phyloP scores from a whole-genome alignment of 768 basidiomycete genomes.

The Xerocomellus chrysenteron region DNA sequence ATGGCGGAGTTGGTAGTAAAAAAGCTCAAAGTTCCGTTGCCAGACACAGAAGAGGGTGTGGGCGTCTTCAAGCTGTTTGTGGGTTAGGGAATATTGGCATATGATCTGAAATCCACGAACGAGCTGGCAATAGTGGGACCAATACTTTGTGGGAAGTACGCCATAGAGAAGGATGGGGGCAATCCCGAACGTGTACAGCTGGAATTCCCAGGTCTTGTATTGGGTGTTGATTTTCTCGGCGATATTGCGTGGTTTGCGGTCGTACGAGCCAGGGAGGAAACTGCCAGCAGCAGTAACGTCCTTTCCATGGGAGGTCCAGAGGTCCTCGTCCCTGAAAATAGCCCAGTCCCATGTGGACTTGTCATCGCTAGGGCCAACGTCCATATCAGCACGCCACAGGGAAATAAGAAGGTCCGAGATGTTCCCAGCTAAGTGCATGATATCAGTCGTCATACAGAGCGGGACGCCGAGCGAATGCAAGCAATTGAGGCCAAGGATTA shows the following conservation, averaged over 20 bases:
- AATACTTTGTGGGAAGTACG: constrained; percentile 15
- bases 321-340: constrained; percentile 18
- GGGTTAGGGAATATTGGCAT: constrained; percentile 15
- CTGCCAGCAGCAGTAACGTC: constrained; percentile 1
- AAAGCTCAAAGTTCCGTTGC: constrained; percentile 27
- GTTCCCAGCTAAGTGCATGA: no score
- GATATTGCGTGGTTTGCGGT: constrained; percentile 24
- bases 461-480: no score
- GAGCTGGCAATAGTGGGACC: constrained; percentile 21
- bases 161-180: constrained; percentile 19
- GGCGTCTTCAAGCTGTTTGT: constrained; percentile 11
- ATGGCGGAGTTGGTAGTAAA: constrained; percentile 23
- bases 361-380: no score
- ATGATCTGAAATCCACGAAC: constrained; percentile 22
- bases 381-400: no score
- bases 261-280: constrained; percentile 19
- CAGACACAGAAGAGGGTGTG: constrained; percentile 22
- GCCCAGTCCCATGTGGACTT: no score
- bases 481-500: no score
- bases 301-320: constrained; percentile 26
- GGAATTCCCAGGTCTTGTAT: constrained; percentile 31
- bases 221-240: neutral
- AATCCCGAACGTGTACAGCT: constrained; percentile 20
- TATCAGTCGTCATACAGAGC: no score
- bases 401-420: no score